Percentiles rank a stretch among this genome's conserved stretches.
These are phyloP conservation scores for Penicillium occitanis DNA, from an alignment of 2,329 filamentous ascomycete genomes.

Conservation along the genomic window DNA sequence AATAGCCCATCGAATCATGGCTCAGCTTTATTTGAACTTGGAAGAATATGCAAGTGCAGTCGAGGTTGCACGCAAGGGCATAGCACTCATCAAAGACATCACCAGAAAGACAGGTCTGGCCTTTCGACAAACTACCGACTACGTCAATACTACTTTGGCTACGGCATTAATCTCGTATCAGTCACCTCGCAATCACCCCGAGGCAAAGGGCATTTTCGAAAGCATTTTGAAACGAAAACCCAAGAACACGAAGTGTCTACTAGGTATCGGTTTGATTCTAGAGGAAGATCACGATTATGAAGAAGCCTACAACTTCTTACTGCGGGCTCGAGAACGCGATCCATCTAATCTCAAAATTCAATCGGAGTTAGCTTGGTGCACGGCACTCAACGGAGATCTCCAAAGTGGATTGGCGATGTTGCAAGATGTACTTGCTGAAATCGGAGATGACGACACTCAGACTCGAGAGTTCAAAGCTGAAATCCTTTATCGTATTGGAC, in stretches of 20 bases:
- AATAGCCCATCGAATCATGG: slow-evolving; percentile 79
- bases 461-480: slow-evolving; percentile 75
- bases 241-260: slow-evolving; percentile 74
- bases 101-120: slow-evolving; percentile 65
- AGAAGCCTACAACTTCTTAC: slow-evolving; percentile 77
- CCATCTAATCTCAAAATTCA: slow-evolving; percentile 72
- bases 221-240: slow-evolving; percentile 73
- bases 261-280: slow-evolving; percentile 86
- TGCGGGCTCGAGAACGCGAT: slow-evolving; percentile 72
- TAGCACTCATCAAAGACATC: slow-evolving; percentile 61
- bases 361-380: slow-evolving; percentile 90
- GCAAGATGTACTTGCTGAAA: slow-evolving; percentile 64
- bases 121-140: slow-evolving; percentile 69
- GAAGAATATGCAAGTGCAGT: slow-evolving; percentile 83
- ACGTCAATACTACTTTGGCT: slow-evolving; percentile 73
- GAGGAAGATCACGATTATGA: slow-evolving; percentile 90
- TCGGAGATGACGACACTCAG: slow-evolving; percentile 62
- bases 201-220: slow-evolving; percentile 85
- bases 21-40: slow-evolving; percentile 76
- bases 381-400: slow-evolving; percentile 77
- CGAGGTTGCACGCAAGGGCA: slow-evolving; percentile 74
- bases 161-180: slow-evolving; percentile 91
- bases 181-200: slow-evolving; percentile 81
- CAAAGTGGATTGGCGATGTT: slow-evolving; percentile 66
- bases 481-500: slow-evolving; percentile 81